These are phyloP conservation scores for Trifolium repens DNA, from an alignment of 306 rosid species.

Conservation along the genomic window DNA sequence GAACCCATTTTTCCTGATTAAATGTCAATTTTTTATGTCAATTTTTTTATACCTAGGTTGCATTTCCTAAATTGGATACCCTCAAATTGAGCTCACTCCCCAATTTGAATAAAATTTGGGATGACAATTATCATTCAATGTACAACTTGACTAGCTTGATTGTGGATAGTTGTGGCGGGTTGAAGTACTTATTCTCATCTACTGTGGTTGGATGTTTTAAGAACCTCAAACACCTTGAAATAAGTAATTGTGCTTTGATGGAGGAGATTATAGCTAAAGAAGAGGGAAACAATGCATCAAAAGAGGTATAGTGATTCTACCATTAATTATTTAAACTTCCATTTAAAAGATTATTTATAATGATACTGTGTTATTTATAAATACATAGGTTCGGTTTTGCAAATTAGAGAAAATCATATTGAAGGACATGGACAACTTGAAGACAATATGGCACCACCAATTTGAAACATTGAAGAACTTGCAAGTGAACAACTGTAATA, in stretches of 20 bases:
- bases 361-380: background rate
- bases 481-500: background rate
- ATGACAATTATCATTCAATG: background rate
- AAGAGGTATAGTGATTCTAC: conserved; percentile 6
- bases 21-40: too few species aligned
- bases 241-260: conserved; percentile 4
- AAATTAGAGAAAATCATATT: conserved; percentile 18
- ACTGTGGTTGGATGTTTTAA: background rate
- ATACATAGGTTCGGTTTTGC: background rate
- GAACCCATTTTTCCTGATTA: too few species aligned
- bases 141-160: background rate
- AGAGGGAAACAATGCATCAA: background rate
- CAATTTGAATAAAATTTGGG: conserved; percentile 20
- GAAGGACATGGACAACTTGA: conserved; percentile 9
- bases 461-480: background rate
- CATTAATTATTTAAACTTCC: background rate
- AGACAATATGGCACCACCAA: background rate
- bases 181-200: background rate
- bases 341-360: background rate
- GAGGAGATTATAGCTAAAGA: conserved; percentile 2
- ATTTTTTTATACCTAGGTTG: background rate
- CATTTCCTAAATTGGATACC: background rate
- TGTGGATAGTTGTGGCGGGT: background rate
- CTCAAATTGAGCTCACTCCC: background rate
- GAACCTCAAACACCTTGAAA: background rate